These are phyloP conservation scores for Prunus mira DNA, from an alignment of 306 rosid species.

Conservation along the genomic window DNA sequence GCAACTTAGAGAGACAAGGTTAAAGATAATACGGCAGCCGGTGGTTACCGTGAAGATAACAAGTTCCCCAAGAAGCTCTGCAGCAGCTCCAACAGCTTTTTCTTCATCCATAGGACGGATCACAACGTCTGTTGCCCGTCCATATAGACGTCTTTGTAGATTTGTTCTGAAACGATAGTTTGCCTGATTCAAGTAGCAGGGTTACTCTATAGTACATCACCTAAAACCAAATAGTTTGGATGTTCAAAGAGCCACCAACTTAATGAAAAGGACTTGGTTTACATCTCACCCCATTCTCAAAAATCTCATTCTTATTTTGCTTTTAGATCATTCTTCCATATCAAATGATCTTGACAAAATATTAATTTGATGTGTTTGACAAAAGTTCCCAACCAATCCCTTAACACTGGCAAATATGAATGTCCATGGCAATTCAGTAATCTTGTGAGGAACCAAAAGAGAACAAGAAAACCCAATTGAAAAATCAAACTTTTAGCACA, in stretches of 20 bases:
- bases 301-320: too few species aligned
- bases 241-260: background rate
- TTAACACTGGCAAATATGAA: too few species aligned
- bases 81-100: conserved; percentile 17
- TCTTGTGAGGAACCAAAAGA: too few species aligned
- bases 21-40: background rate
- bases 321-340: background rate
- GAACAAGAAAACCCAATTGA: background rate
- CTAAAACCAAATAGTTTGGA: background rate
- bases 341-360: background rate
- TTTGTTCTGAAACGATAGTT: conserved; percentile 9
- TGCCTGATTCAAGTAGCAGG: conserved; percentile 1
- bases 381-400: background rate
- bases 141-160: conserved; percentile 7
- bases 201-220: background rate
- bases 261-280: too few species aligned
- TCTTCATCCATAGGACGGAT: conserved; percentile 14
- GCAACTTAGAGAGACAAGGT: background rate
- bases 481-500: background rate
- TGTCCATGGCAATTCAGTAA: too few species aligned
- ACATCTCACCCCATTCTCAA: too few species aligned
- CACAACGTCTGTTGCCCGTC: background rate
- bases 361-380: background rate
- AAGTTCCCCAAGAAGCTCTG: conserved; percentile 7
- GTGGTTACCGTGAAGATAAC: conserved; percentile 14